These are phyloP conservation scores for Dysphania ambrosioides DNA, from an alignment of 148 eudicot species.

Conservation along the genomic window DNA sequence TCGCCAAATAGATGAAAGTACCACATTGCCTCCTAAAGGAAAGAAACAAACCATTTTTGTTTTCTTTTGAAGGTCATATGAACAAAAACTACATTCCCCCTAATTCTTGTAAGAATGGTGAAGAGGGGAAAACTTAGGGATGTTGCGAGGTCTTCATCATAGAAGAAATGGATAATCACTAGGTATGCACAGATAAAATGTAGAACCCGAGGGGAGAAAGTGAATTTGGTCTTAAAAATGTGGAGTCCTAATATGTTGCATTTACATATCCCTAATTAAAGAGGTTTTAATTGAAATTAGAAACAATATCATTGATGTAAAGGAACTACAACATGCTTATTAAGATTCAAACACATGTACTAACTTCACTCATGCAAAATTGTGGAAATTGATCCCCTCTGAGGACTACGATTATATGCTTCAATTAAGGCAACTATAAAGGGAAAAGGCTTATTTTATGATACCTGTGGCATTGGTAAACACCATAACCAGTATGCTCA, in stretches of 20 bases:
- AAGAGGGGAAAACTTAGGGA: background rate
- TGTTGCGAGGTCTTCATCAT: background rate
- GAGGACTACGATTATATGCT: background rate
- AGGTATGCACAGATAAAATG: background rate
- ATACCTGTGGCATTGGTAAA: no score
- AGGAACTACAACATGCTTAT: background rate
- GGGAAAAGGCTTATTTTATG: background rate
- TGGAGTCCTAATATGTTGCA: background rate
- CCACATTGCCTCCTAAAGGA: background rate
- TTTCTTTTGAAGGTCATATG: background rate
- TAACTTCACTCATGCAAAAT: background rate
- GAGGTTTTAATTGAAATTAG: background rate
- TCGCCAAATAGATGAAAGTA: background rate
- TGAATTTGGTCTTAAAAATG: background rate
- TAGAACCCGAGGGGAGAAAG: background rate
- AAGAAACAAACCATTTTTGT: background rate
- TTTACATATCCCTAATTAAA: background rate
- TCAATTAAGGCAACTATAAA: background rate
- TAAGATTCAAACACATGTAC: background rate
- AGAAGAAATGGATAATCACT: background rate
- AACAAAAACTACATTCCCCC: background rate
- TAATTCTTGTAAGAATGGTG: background rate
- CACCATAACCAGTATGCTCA: no score
- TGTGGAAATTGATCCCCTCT: background rate
- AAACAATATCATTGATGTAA: background rate